A percentile compares a stretch with the other conserved stretches of the same genome.
Evolutionary conservation across 805 yeast species (phyloP).

Genomic region (Tetrapisispora pingtungensis): DNA sequence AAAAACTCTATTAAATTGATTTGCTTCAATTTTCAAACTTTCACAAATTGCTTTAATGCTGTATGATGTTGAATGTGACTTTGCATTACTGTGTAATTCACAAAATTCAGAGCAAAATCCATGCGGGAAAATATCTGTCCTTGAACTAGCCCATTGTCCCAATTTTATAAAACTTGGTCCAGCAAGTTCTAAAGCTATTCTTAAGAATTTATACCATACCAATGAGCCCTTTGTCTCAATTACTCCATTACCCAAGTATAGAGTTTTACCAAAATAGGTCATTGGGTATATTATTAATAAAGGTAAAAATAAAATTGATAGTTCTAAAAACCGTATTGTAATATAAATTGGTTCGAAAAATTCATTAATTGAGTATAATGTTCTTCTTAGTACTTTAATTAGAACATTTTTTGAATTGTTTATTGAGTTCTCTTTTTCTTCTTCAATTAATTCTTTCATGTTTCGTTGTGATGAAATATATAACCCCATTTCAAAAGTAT

Average conservation of each 20-base stretch:
- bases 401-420: conserved; percentile 10
- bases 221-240: conserved; percentile 49
- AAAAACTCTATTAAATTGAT: conserved; percentile 62
- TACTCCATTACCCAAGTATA: conserved; percentile 5
- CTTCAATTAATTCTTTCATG: conserved; percentile 22
- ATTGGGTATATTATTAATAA: conserved; percentile 58
- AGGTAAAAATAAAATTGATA: conserved; percentile 61
- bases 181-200: conserved; percentile 64
- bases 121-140: conserved; percentile 83
- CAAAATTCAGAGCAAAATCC: conserved; percentile 71
- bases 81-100: conserved; percentile 72
- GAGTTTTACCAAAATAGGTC: conserved; percentile 24
- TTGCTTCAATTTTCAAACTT: conserved; percentile 45
- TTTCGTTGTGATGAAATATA: conserved; percentile 52
- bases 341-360: conserved; percentile 63
- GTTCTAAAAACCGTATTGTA: conserved; percentile 55
- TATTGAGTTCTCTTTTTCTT: conserved; percentile 27
- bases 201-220: conserved; percentile 59
- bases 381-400: conserved; percentile 15
- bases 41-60: conserved; percentile 51
- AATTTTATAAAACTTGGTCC: conserved; percentile 88
- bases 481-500: conserved; percentile 62
- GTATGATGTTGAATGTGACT: conserved; percentile 52
- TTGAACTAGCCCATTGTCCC: conserved; percentile 98
- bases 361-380: conserved; percentile 37